Base-by-base conservation (phyloP, 108 stramenopile genomes). In the Nannochloropsis gaditana region DNA sequence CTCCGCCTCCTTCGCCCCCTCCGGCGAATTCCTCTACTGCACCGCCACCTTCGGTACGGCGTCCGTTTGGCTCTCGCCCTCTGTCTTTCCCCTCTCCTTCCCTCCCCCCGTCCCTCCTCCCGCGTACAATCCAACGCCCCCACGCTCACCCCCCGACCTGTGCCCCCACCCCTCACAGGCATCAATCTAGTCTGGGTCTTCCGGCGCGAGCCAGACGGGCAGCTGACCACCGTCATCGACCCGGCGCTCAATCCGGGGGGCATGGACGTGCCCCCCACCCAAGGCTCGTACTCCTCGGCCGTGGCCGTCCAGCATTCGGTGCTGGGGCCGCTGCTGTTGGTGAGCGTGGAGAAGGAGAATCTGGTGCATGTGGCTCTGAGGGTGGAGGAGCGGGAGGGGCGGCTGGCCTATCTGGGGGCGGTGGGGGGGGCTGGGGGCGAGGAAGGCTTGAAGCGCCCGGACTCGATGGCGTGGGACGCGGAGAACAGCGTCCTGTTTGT, bases 211-310 rank as follows among this genome's bases (percentile, higher is more conserved):
- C 2, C 59, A 4, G 59, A 73, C 2, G 59, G 59, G 19, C 59
- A n/a, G n/a, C 59, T 73, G 19, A 73, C 59, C 59, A 73, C 59
- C 59, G 59, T 73, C 59, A 73, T 73, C 59, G 59, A 73, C 59
- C 59, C 59, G 4, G 59, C n/a, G 19, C 4, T 73, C 59, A 3
- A n/a, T 73, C 59, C 59, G 19, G 15, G 19, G 19, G 19, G 15
- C n/a, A 73, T 8, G 15, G 59, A 73, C 15, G 59, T 73, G 4
- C 59, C 59, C n/a, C 19, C 59, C 6, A 15, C 59, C 59, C 59
- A 73, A 8, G 59, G 59, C 5, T 73, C 59, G 15, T 73, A 73
- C 6, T 73, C 59, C 19, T 73, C 59, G 19, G 15, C 59, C 59
- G 19, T 73, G 19, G 59, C 59, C 59, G 3, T 73, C 5, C 19